A percentile compares a stretch with the other conserved stretches of the same genome.
Conservation (phyloP, 202 grass and related monocot species). For the Schoenoplectus tabernaemontani region DNA sequence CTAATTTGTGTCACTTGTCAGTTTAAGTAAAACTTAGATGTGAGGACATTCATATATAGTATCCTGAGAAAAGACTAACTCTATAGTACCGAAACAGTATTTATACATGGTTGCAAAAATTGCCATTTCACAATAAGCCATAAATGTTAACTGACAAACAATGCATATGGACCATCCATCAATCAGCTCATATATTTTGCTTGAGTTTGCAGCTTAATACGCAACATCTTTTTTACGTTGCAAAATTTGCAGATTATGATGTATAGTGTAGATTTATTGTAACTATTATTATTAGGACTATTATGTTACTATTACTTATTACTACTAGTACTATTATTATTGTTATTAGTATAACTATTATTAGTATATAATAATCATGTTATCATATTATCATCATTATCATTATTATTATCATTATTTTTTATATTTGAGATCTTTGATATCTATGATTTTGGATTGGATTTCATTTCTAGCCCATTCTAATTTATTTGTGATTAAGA, state of each 20-base stretch:
- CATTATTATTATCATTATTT: too few species aligned
- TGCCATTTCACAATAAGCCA: neutral
- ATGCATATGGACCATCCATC: neutral
- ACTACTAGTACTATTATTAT: too few species aligned
- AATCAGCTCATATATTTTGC: neutral
- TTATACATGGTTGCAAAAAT: neutral
- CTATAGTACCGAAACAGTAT: neutral
- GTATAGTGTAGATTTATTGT: neutral
- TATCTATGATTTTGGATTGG: too few species aligned
- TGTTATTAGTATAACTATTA: too few species aligned
- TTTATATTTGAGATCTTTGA: too few species aligned
- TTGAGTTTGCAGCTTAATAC: neutral
- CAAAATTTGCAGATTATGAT: too few species aligned
- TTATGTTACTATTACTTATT: too few species aligned
- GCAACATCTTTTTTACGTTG: neutral
- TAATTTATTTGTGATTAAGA: too few species aligned
- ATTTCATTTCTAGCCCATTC: too few species aligned
- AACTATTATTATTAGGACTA: too few species aligned
- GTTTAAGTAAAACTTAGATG: neutral
- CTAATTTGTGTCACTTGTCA: neutral
- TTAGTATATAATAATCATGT: too few species aligned
- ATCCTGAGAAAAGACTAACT: neutral
- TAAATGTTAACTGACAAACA: neutral
- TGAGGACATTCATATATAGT: neutral
- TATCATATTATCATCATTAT: too few species aligned